Evolutionary conservation across 768 basidiomycete genomes (phyloP), one percentile per base, ranked within the genome.

Genomic region (Cubamyces sp.): DNA sequence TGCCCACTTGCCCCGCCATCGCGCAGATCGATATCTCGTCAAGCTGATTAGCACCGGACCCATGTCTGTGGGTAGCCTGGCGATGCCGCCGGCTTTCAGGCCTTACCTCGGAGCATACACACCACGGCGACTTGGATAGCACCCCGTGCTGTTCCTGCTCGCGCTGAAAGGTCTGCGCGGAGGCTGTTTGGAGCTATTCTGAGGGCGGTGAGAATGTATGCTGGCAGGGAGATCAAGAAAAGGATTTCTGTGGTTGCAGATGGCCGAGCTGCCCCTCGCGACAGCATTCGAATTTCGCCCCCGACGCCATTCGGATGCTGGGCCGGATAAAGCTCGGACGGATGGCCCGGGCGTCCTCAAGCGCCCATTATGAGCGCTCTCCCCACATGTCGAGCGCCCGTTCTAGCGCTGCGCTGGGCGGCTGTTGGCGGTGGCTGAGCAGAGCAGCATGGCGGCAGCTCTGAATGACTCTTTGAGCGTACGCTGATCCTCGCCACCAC

Each of bases 1-100:
- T 30, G 45, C 64, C 48, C 15, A 25, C n/a, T 12, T 26, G 51
- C 53, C 40, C 41, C 47, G 51, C 52, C 51, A 49, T 59, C 64
- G 60, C 64, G 60, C 64, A 65, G 60, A 65, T 61, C 60, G 56
- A 58, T 61, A 64, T 64, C 63, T 64, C 58, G 63, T 60, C 58
- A 53, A 50, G 52, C 42, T 55, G 58, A 64, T 60, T 55, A 58
- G 54, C 58, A 56, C 63, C 57, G 46, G 54, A n/a, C 48, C 54
- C 54, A 19, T 52, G 42, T 50, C 57, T 40, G 49, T 59, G 57
- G 63, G 54, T 63, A 47, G 42, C 41, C 57, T 40, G 39, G 51
- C 49, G 63, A 48, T 63, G 50, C 62, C 62, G 62, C 62, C 62
- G 62, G 56, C 62, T 54, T 40, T 26, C 49, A 41, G 62, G 62